Evolutionary conservation across 371 early-diverging fungal species (phyloP).

Genomic region (Mortierella sp.): DNA sequence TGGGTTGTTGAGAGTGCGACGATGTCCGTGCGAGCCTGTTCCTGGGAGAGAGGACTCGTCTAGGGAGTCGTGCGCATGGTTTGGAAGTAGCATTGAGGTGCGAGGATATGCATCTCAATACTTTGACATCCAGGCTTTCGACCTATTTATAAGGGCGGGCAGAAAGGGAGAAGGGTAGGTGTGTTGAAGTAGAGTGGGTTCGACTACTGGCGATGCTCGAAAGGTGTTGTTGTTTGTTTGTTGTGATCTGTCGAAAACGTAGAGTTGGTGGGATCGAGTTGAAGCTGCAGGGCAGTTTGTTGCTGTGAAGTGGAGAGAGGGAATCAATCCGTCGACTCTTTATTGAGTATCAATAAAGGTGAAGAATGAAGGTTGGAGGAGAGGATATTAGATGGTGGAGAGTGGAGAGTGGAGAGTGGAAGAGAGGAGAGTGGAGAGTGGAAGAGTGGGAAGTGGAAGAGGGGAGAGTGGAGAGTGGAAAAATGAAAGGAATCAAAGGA

Average conservation of each 20-base stretch:
- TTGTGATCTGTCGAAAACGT: background rate
- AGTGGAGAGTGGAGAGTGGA: background rate
- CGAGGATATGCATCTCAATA: background rate
- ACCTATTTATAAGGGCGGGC: background rate
- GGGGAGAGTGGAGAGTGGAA: background rate
- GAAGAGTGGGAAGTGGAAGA: background rate
- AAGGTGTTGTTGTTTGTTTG: background rate
- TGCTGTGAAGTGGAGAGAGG: background rate
- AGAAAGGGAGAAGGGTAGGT: background rate
- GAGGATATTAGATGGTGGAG: background rate
- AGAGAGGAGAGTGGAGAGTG: background rate
- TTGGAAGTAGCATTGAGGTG: constrained; percentile 14
- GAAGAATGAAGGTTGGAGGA: background rate
- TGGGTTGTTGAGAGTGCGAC: background rate
- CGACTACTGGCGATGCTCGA: background rate
- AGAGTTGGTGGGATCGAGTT: background rate
- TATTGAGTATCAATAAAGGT: background rate
- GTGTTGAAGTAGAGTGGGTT: background rate
- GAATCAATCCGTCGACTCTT: background rate
- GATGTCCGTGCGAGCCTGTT: background rate
- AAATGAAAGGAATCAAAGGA: no score
- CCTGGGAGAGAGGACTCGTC: background rate
- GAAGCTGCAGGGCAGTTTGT: background rate
- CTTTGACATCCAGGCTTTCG: background rate
- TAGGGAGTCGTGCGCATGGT: constrained; percentile 3